phyloP scores from a whole-genome alignment of 176 grass and related monocot species.

The Lolium perenne region DNA sequence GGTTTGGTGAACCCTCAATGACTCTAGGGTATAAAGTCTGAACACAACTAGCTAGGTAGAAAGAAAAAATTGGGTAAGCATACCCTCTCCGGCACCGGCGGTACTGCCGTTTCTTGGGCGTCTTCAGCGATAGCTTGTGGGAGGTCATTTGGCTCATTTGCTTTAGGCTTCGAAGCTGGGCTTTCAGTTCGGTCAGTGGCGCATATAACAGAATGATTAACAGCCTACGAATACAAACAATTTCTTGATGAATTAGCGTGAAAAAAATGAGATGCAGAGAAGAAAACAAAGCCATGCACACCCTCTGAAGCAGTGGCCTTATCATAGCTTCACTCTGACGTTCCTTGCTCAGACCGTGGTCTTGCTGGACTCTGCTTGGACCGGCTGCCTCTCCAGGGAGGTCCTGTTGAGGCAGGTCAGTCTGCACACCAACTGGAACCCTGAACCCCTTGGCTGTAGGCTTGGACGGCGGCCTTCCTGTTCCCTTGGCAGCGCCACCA shows the following conservation, averaged over 20 bases:
- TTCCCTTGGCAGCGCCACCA: constrained; percentile 28
- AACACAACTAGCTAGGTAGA: neutral
- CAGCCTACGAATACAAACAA: neutral
- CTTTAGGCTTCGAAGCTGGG: neutral
- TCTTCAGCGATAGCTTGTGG: neutral
- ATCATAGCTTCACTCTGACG: constrained; percentile 37
- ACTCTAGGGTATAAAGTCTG: no score
- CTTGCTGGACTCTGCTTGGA: constrained; percentile 38
- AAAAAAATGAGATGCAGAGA: neutral
- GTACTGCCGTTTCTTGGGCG: neutral
- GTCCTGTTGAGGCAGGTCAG: constrained; percentile 27
- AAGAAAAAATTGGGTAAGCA: neutral
- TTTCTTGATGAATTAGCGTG: neutral
- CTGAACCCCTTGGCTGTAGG: constrained; percentile 40
- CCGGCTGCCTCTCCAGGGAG: neutral
- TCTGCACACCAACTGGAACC: constrained; percentile 42
- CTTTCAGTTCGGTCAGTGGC: neutral
- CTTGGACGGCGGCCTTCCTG: constrained; percentile 9
- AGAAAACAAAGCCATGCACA: constrained; percentile 29
- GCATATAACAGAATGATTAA: neutral
- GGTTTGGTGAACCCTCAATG: no score
- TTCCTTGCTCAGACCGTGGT: neutral
- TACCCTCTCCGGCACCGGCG: constrained; percentile 57
- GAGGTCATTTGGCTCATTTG: neutral
- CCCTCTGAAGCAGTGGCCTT: constrained; percentile 61